phyloP scores from a whole-genome alignment of 75 land plant genomes.

The Cryptomeria japonica region DNA sequence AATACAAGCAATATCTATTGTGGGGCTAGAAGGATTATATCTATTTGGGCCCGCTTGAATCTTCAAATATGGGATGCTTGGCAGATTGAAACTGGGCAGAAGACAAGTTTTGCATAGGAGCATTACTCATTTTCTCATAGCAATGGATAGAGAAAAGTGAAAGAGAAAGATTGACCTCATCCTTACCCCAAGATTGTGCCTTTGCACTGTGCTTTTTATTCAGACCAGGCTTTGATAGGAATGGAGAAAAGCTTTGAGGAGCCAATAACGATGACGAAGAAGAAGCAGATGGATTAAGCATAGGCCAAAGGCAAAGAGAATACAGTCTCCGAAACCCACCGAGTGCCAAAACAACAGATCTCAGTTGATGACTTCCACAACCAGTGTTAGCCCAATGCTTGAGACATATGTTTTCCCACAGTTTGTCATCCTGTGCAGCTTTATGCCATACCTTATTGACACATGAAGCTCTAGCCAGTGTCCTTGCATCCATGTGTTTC shows the following conservation, averaged over 20 bases:
- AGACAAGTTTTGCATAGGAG: not conserved
- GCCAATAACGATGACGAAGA: not conserved
- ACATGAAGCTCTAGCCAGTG: constrained; percentile 52
- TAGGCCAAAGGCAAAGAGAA: constrained; percentile 47
- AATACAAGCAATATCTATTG: not conserved
- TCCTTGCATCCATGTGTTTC: constrained; percentile 46
- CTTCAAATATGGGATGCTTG: constrained; percentile 13
- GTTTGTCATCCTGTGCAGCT: constrained; percentile 67
- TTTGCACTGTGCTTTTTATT: not conserved
- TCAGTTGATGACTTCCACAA: constrained; percentile 49
- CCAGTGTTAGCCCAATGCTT: constrained; percentile 37
- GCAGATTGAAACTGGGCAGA: not conserved
- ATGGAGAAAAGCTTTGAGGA: not conserved
- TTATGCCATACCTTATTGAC: constrained; percentile 56
- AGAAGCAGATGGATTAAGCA: constrained; percentile 20
- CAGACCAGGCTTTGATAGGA: not conserved
- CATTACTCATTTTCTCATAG: constrained; percentile 58
- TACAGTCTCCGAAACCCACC: constrained; percentile 71
- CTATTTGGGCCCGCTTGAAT: not conserved
- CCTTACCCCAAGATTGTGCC: constrained; percentile 53
- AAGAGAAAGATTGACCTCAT: constrained; percentile 65
- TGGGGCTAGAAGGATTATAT: not conserved
- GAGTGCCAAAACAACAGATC: constrained; percentile 66
- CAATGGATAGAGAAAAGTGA: constrained; percentile 57
- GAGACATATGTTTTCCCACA: constrained; percentile 76